Evolutionary conservation across 2,329 filamentous ascomycete genomes (phyloP).

Genomic region (Tolypocladium inflatum): DNA sequence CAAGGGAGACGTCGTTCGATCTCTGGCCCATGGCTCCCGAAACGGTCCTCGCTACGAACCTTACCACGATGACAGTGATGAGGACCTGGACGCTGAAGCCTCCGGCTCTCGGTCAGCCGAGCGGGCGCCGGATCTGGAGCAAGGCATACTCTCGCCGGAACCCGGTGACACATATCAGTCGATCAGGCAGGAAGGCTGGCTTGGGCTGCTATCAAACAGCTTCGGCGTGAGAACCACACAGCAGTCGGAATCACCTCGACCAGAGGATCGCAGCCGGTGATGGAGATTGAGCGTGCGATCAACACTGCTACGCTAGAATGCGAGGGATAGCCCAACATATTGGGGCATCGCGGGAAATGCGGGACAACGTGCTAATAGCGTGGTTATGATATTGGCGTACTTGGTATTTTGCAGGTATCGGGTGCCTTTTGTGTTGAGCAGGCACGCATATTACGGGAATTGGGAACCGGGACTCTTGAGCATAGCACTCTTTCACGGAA

Average conservation of each 20-base stretch:
- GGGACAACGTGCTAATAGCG: not conserved
- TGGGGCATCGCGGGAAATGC: not conserved
- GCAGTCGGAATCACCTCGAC: constrained; percentile 12
- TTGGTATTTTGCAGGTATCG: constrained; percentile 1
- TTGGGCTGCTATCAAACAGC: constrained; percentile 25
- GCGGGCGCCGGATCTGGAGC: constrained; percentile 31
- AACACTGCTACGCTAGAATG: not conserved
- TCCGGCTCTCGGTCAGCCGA: constrained; percentile 20
- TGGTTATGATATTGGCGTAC: constrained; percentile 4
- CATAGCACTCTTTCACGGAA: not conserved
- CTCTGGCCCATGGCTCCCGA: constrained; percentile 45
- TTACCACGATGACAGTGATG: constrained; percentile 43
- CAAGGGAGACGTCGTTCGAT: constrained; percentile 87
- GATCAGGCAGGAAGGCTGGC: constrained; percentile 24
- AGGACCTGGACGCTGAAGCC: constrained; percentile 29
- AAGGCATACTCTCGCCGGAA: constrained; percentile 22
- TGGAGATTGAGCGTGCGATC: not conserved
- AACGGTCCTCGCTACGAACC: constrained; percentile 44
- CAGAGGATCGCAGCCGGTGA: constrained; percentile 13
- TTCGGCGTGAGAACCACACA: constrained; percentile 8
- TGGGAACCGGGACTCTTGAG: not conserved
- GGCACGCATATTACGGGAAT: not conserved
- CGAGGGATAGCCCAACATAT: not conserved
- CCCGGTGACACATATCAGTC: constrained; percentile 9
- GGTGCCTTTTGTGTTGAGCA: not conserved